Evolutionary conservation across 768 basidiomycete genomes (phyloP), one percentile per base, ranked within the genome.

Genomic region (Pseudohyphozyma bogoriensis): DNA sequence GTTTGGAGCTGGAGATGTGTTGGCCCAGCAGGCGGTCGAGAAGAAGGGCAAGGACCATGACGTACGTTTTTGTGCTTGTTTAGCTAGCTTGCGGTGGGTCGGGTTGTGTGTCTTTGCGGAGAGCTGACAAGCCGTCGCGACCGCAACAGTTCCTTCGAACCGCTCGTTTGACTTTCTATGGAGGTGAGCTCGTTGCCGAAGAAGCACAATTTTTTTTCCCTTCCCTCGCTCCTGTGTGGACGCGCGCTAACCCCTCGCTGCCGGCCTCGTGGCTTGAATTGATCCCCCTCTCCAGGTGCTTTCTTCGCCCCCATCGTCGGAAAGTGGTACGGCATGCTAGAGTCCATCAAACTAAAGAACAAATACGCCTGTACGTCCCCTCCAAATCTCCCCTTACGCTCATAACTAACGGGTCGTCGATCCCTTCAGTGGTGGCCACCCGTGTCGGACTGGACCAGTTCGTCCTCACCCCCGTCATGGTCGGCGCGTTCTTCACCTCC

Each of bases 401-500:
- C 18, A 18, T 16, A 18, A 16, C 4, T 6, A 44, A n/a, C 42
- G 7, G 4, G 2, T 44, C 8, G 22, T 44, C 5, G 26, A 20
- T n/a, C 20, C 22, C 42, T 3, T n/a, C 22, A 44, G 42, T 44
- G 2, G 22, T 44, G 22, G 22, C 26, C 42, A 44, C 42, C 26
- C 42, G 42, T 3, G 42, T 44, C 42, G 15, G 42, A 2, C 20
- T 44, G 42, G 42, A 44, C 22, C 42, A 44, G 12, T 44, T 44
- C 42, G 42, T n/a, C 20, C 42, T 44, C 42, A 44, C 42, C 8
- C 42, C 42, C 2, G 76, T 84, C 81, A 64, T 62, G 32, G 74
- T 83, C 42, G 78, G 74, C 39, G 76, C 78, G 57, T 84, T 83
- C 74, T 84, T 89, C 72, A 81, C 83, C 15, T 80, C 83, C 0